These are phyloP conservation scores for Lactarius indigo DNA, from an alignment of 768 basidiomycete species.

Conservation along the genomic window DNA sequence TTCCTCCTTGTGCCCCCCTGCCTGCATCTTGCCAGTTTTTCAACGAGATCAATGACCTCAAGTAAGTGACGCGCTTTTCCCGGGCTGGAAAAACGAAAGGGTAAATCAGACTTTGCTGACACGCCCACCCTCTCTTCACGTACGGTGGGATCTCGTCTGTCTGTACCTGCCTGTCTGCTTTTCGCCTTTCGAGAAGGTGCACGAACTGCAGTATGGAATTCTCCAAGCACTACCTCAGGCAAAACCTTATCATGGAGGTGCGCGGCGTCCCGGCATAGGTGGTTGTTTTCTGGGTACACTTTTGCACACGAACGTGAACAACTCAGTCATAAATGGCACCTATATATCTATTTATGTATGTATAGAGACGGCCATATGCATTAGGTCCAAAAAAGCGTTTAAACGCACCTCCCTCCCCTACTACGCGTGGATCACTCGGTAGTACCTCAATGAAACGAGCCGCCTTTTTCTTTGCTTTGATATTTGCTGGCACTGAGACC, in stretches of 20 bases:
- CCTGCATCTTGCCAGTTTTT: constrained; percentile 33
- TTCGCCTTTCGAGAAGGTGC: constrained; percentile 31
- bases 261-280: constrained; percentile 36
- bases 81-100: background rate
- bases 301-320: background rate
- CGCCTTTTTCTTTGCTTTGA: background rate
- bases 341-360: background rate
- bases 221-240: constrained; percentile 38
- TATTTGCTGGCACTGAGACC: too few relatives aligned
- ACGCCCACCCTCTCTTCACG: background rate
- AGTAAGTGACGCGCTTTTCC: constrained; percentile 30
- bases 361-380: background rate
- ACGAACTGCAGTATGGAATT: constrained; percentile 40
- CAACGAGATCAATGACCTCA: constrained; percentile 39
- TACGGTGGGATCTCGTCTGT: constrained; percentile 7
- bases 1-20: background rate
- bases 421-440: background rate
- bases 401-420: background rate
- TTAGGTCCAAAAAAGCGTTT: background rate
- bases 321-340: background rate
- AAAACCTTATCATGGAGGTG: constrained; percentile 42
- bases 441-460: background rate
- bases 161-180: background rate
- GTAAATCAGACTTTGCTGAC: constrained; percentile 4
- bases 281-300: background rate